Base-by-base conservation (phyloP, 371 early-diverging fungal species). In the Zopfochytrium polystomum region DNA sequence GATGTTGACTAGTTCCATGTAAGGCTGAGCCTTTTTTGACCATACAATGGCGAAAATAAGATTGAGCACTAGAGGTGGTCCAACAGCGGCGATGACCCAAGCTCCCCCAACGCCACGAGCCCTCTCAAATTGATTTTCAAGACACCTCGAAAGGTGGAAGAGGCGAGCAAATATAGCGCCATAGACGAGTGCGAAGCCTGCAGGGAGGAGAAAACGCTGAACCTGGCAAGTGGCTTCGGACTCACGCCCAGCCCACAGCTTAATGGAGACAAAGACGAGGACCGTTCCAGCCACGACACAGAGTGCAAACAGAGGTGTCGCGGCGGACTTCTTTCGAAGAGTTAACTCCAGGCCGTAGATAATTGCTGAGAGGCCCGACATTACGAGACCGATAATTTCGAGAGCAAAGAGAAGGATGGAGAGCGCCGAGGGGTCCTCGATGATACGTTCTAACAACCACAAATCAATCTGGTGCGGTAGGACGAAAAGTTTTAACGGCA, bases 151-250 rank as follows among this genome's bases (percentile, higher is more conserved):
- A 13, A 58, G 25, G 26, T 58, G 58, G 34, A 58, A 46, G 30
- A 49, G 30, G 23, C 49, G 46, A 9, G 50, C 58, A 33, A 58
- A 58, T 18, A 58, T 49, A 13, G 58, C 48, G 11, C 56, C 56
- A 45, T 45, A 56, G 18, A 38, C 23, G 25, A 26, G 26, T 15
- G 58, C 47, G 25, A 33, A 58, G 20, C 58, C 58, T 9, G 23
- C 23, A 13, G 58, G 50, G 23, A 58, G 49, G 35, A 58, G 35
- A 25, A 44, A 58, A 48, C 58, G 33, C 18, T 18, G 26, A n/a
- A 13, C 35, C 3, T 32, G 26, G 33, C 58, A 58, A 7, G 58
- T 48, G 5, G n/a, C 11, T n/a, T 7, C 26, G 32, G 29, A 33
- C 38, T 47, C 49, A 20, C 32, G n/a, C 6, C 32, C 58, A 27